Conservation (phyloP, 352 stramenopile species). For the Phytophthora pini region DNA sequence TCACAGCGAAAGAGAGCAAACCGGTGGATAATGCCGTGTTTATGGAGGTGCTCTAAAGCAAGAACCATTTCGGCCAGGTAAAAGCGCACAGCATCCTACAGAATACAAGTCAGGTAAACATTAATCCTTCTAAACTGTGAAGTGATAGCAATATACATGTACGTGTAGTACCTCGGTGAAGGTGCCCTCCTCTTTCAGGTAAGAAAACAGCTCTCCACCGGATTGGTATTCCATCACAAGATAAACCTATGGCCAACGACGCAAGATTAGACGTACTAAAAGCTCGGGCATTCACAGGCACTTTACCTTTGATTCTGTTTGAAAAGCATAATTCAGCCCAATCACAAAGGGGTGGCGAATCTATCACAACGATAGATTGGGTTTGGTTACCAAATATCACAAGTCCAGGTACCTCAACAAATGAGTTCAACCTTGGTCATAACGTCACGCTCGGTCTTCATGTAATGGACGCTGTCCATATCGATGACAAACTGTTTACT, state of each 20-base stretch:
- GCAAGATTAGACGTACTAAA: background rate
- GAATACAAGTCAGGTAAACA: too few relatives aligned
- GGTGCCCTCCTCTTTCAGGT: slow-evolving; percentile 67
- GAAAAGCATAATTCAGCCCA: slow-evolving; percentile 78
- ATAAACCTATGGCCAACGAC: slow-evolving; percentile 52
- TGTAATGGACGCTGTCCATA: slow-evolving; percentile 79
- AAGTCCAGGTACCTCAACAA: background rate
- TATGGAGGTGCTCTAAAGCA: slow-evolving; percentile 82
- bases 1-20: slow-evolving; percentile 26
- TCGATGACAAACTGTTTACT: slow-evolving; percentile 86
- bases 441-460: slow-evolving; percentile 84
- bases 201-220: slow-evolving; percentile 83
- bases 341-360: slow-evolving; percentile 87
- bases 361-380: slow-evolving; percentile 32
- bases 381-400: background rate
- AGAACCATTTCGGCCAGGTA: slow-evolving; percentile 89
- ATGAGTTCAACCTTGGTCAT: slow-evolving; percentile 71
- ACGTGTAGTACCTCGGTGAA: slow-evolving; percentile 58
- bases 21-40: slow-evolving; percentile 85
- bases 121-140: too few relatives aligned
- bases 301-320: slow-evolving; percentile 82
- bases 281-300: background rate
- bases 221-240: slow-evolving; percentile 84
- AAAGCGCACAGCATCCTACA: slow-evolving; percentile 74
- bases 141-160: too few relatives aligned